Evolutionary conservation across 75 land plant species (phyloP).

Genomic region (Selaginella moellendorffii): DNA sequence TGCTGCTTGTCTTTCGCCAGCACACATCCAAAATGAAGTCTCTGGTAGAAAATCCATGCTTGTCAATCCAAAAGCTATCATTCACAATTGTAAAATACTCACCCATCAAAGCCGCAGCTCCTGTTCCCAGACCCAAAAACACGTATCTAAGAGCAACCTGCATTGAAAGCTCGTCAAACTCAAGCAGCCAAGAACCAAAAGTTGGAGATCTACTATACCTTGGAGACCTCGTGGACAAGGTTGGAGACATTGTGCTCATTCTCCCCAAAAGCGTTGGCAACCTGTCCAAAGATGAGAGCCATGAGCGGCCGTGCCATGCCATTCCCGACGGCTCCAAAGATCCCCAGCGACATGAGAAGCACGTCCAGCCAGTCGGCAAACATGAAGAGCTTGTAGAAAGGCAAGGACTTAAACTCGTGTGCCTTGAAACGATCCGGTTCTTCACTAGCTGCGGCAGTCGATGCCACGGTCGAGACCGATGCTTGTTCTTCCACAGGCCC

Average conservation of each 20-base stretch:
- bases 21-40: constrained; percentile 64
- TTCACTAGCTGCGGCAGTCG: too few species aligned
- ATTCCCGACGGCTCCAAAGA: constrained; percentile 42
- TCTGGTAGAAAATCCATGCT: constrained; percentile 28
- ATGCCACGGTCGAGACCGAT: too few species aligned
- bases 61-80: too few species aligned
- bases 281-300: constrained; percentile 52
- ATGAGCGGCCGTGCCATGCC: constrained; percentile 52
- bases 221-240: constrained; percentile 30
- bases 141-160: constrained; percentile 64
- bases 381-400: constrained; percentile 52
- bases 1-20: constrained; percentile 60
- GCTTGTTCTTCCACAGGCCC: too few species aligned
- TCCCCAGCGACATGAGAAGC: constrained; percentile 44
- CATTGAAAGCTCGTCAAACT: not conserved
- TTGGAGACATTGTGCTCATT: constrained; percentile 3
- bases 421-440: too few species aligned
- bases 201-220: too few species aligned
- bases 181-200: too few species aligned
- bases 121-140: constrained; percentile 46
- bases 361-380: constrained; percentile 55
- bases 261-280: constrained; percentile 51
- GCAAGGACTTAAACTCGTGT: too few species aligned
- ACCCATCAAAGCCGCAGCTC: constrained; percentile 50
- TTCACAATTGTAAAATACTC: too few species aligned